These are phyloP conservation scores for Cardamine occulta DNA, from an alignment of 345 rosid species.

Conservation along the genomic window DNA sequence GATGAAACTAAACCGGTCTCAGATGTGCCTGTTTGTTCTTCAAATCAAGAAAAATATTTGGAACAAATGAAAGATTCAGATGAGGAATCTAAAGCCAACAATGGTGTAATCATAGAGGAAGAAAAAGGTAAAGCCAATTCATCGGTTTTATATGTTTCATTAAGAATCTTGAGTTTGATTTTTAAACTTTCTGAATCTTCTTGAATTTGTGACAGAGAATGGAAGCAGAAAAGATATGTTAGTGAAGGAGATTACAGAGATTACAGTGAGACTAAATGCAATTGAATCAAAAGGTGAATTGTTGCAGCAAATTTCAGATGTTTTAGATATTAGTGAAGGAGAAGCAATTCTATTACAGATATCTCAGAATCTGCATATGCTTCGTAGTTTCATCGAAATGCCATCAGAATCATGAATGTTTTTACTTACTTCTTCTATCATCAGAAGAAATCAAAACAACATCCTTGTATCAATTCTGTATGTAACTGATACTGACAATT, in stretches of 20 bases:
- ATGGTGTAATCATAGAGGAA: conserved; percentile 26
- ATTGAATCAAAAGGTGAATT: conserved; percentile 52
- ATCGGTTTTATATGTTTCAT: conserved; percentile 3
- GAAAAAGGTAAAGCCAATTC: conserved; percentile 17
- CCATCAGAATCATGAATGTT: conserved; percentile 41
- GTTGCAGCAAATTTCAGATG: conserved; percentile 38
- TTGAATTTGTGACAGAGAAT: conserved; percentile 31
- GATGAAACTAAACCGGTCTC: conserved; percentile 36
- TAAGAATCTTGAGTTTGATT: conserved; percentile 3
- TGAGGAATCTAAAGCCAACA: conserved; percentile 14
- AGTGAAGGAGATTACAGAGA: conserved; percentile 45
- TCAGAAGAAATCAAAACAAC: conserved; percentile 27
- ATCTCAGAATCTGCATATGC: conserved; percentile 53
- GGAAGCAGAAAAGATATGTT: conserved; percentile 34
- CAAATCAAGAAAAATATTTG: conserved; percentile 32
- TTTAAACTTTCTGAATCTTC: conserved; percentile 20
- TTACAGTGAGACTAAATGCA: conserved; percentile 49
- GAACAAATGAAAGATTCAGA: conserved; percentile 44
- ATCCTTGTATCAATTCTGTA: conserved; percentile 39
- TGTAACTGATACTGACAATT: conserved; percentile 22
- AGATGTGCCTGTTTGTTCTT: conserved; percentile 35
- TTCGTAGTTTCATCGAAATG: conserved; percentile 48
- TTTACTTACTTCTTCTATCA: conserved; percentile 24
- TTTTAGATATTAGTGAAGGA: conserved; percentile 44
- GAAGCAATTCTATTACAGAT: conserved; percentile 50